Evolutionary conservation across 371 early-diverging fungal genomes (phyloP), one percentile per base, ranked within the genome.

Genomic region (Lichtheimia hyalospora): DNA sequence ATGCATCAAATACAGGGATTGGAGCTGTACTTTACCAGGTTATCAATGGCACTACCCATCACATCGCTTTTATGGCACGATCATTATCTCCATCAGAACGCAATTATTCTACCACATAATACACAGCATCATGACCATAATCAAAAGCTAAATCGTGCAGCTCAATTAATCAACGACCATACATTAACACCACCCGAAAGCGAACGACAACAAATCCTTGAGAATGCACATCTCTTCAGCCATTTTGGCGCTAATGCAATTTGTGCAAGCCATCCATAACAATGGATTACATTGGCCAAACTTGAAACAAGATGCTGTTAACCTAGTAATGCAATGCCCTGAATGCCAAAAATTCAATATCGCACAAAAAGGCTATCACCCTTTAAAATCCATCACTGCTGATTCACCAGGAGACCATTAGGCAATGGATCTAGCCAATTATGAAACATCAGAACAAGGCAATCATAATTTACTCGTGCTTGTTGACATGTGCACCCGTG

Each of bases 171-270:
- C n/a, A 28, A 16, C 10, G 40, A 34, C 14, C 39, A 58, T 16
- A 41, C 13, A 3, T 21, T 50, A 1, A 21, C 21, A 43, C 60
- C 52, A 7, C 52, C 53, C 2, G 59, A 57, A 21, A 3, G 25
- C 1, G 59, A 64, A 49, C 13, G 64, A 7, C 5, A 58, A 49
- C 23, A 61, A 10, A 28, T 68, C 3, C 20, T 68, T 3, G 41
- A 59, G n/a, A 18, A 53, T 8, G 55, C 54, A 8, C 62, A 64
- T 51, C 13, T 55, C 24, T 55, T 58, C n/a, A 57, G 64, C 7
- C 64, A 68, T 20, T 68, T 61, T 42, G 62, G 64, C 44, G 64
- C 59, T 41, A 61, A 57, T 44, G 62, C 62, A 2, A 54, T n/a
- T 64, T 0, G 25, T 64, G 2, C 53, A 64, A 27, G 39, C 60